Base-by-base conservation (phyloP, 2,329 filamentous ascomycete species). In the Alternaria triticimaculans region DNA sequence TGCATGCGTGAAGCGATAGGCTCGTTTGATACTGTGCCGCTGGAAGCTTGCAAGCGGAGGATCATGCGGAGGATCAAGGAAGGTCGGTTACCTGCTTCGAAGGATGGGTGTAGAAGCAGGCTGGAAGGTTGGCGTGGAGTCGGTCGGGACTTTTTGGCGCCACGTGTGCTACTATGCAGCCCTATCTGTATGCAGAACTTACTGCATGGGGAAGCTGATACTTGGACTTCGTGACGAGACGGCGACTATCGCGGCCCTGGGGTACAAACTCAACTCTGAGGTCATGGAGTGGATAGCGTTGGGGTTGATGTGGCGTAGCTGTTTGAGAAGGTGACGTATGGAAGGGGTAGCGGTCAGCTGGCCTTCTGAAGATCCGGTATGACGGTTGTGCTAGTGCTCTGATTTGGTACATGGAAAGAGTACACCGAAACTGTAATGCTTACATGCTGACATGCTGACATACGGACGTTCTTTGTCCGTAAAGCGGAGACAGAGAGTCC, bases 161-260 rank as follows among this genome's bases (percentile, higher is more conserved):
- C 43, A 41, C 58, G 28, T 48, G 49, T 55, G 20, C 37, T 33
- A 23, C 26, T 46, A 48, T 60, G 58, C 58, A 55, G 50, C 43
- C 58, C 58, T 60, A 55, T 55, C 43, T 48, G n/a, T 21, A 48
- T 53, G 49, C 49, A 53, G 28, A 21, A 37, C 12, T 21, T n/a
- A 53, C 20, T n/a, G 20, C 28, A 37, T 41, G 20, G 1, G 23
- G 20, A 10, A 25, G 10, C 10, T 20, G 15, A 51, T 41, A 41
- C 37, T 41, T 18, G n/a, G 28, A 51, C 8, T 2, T 41, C 20
- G 20, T 25, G 20, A 25, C 20, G 28, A 8, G 28, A 12, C 14
- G 4, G n/a, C 20, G 33, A 21, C 20, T 30, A n/a, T 37, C 6
- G 7, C 30, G 23, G 3, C 14, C 49, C 14, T 15, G 14, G 33